Evolutionary conservation across 2,329 filamentous ascomycete genomes (phyloP), one percentile per base, ranked within the genome.

Genomic region (Beauveria sp.): DNA sequence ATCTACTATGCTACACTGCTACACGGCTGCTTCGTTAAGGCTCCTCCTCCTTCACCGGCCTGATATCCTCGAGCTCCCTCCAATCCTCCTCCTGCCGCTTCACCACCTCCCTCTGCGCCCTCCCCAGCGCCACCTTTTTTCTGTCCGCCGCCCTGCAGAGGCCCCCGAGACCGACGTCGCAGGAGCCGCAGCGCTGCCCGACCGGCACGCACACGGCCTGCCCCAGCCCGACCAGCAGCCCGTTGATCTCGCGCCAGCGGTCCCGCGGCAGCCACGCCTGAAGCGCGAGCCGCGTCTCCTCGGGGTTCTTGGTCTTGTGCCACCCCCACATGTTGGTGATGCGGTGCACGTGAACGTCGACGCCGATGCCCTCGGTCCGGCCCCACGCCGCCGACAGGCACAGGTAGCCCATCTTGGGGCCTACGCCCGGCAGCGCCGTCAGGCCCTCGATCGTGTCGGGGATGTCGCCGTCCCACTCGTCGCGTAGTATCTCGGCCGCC

Each of bases 291-390:
- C 93, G 81, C 34, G 93, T 96, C 71, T 90, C 89, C 77, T 97
- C 93, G 0, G 93, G 93, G 14, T 79, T 88, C 68, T 85, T 87
- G 2, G 89, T 93, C 72, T 84, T 85, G 72, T 96, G 85, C 93
- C 93, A 97, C 3, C 90, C 89, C 92, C 92, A 96, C 30, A 96
- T 79, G 75, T 96, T 96, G 57, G 91, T 93, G 74, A 97, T 96
- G 60, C 93, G 88, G 75, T 96, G 93, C 3, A 97, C 93, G 74
- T 97, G 93, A 5, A 96, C 92, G 72, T 97, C 93, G 54, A 97
- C 93, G 28, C 93, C 93, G 65, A 97, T 96, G 8, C 93, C 93
- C 69, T 85, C 79, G 59, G 82, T 83, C 40, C 78, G 77, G 67
- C 76, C 74, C 83, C 83, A 86, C 81, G 69, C 90, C 0, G 88